Evolutionary conservation across 768 basidiomycete genomes (phyloP), one percentile per base, ranked within the genome.

Genomic region (Boletellus ananas): DNA sequence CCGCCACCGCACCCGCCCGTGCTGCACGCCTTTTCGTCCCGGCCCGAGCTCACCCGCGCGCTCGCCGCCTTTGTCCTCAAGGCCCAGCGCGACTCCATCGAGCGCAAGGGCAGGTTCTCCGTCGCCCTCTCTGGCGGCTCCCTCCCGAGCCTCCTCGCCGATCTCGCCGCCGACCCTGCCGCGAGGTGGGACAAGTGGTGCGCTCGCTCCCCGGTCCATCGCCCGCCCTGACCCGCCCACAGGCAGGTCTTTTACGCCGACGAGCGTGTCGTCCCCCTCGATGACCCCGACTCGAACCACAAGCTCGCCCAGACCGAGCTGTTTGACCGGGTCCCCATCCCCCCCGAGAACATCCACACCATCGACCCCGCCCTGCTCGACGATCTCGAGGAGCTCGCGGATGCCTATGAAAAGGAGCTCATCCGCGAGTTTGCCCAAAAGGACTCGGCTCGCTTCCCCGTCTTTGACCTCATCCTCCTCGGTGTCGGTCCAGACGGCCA

Each of bases 231-330:
- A 58, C 5, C 35, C n/a, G 8, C 34, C 11, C 25, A 27, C 66
- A 98, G 95, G 96, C 94, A 97, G 56, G 84, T 98, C 61, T 99
- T 88, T 73, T 99, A 96, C 64, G 92, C 85, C 27, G 96, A 99
- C 70, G 96, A 99, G 72, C 89, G 96, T 47, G 82, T 84, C 54
- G 96, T 99, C 20, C 92, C 93, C 8, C 83, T 96, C 64, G 86
- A 96, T 74, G 78, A 95, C 70, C 76, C 83, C 33, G 95, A 98
- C 66, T 96, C 94, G 25, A 99, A 98, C 70, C 92, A 96, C 75
- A 61, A 68, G 14, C 80, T 90, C 43, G 91, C 87, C 74, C 73
- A 67, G 31, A 74, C 80, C 46, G 75, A 80, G 51, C 81, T 99
- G 61, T 92, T 89, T 69, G 80, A 82, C 53, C 84, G 90, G 58